Base-by-base conservation (phyloP, 2,329 filamentous ascomycete genomes). In the Parafenestella ontariensis region DNA sequence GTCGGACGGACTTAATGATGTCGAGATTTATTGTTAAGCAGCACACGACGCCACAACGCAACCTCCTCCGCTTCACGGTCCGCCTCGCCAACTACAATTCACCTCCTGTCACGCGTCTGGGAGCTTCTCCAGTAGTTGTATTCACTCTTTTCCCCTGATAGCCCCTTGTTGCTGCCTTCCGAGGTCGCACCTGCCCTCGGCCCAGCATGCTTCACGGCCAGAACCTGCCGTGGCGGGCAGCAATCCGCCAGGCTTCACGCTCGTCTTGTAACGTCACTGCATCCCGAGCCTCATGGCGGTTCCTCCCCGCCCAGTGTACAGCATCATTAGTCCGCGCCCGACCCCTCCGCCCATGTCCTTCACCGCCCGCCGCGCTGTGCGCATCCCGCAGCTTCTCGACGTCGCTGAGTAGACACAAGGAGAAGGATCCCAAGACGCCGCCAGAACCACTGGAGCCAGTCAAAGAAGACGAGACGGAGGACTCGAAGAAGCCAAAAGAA, bases 211-310 rank as follows among this genome's bases (percentile, higher is more conserved):
- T 87, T 74, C 85, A 86, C 79, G 82, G 84, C 69, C 85, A 86
- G 76, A 84, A 83, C 64, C 76, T 88, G 70, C 84, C 85, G 77
- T 89, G 86, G 87, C 84, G 86, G 79, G 78, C 80, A 75, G 85
- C 84, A 66, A 79, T 85, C 69, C 81, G 80, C 62, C 78, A 79
- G 65, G 78, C 80, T 55, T 77, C 78, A 66, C 78, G 77, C 49
- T 74, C 75, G 45, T 71, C 70, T 45, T 68, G 74, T 44, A 69
- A 74, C 46, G 64, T 72, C 43, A 57, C 74, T 40, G 57, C 71
- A 29, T 60, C 68, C 36, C 59, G 65, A 43, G 56, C 66, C 7
- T 58, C 66, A 9, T 56, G 67, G 26, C 64, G 66, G 28, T 64
- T 62, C 44, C 65, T 71, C 21, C 68, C 70, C 17, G 65, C 70